phyloP scores from a whole-genome alignment of 768 basidiomycete species.

The Pleurotus eryngii region DNA sequence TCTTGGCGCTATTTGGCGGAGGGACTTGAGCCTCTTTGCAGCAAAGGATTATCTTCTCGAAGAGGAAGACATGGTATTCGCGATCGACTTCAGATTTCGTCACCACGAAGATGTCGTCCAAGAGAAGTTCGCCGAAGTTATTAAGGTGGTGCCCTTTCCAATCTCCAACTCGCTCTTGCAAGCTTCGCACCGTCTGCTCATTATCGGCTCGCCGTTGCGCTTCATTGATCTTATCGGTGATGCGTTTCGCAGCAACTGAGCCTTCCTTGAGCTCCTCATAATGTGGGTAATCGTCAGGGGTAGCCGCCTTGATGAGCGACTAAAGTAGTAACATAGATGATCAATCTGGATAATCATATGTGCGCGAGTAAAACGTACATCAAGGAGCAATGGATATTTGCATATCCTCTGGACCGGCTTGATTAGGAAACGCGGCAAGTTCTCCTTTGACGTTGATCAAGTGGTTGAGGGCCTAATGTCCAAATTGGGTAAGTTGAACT shows the following conservation, averaged over 20 bases:
- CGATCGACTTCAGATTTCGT: conserved; percentile 95
- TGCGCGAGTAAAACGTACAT: conserved; percentile 48
- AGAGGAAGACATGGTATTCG: conserved; percentile 98
- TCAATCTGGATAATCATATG: conserved; percentile 6
- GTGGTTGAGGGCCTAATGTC: conserved; percentile 68
- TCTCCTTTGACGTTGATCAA: conserved; percentile 90
- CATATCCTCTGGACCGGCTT: conserved; percentile 98
- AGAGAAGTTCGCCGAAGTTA: conserved; percentile 90
- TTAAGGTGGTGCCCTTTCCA: conserved; percentile 98
- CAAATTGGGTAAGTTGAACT: conserved; percentile 34
- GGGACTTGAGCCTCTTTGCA: conserved; percentile 84
- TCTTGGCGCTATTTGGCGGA: conserved; percentile 58
- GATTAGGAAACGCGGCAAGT: conserved; percentile 94
- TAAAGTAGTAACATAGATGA: conserved; percentile 24
- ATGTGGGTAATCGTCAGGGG: conserved; percentile 58
- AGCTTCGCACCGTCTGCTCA: conserved; percentile 81
- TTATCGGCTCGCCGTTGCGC: conserved; percentile 91
- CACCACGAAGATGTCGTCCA: conserved; percentile 94
- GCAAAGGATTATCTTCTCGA: conserved; percentile 98
- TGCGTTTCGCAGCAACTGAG: conserved; percentile 83
- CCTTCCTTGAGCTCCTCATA: conserved; percentile 83
- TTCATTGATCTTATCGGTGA: conserved; percentile 95
- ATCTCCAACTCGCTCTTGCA: conserved; percentile 86
- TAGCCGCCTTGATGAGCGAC: conserved; percentile 76
- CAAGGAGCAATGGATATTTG: conserved; percentile 95